These are phyloP conservation scores for Populus hybrid DNA, from an alignment of 441 rosid genomes.

Conservation along the genomic window DNA sequence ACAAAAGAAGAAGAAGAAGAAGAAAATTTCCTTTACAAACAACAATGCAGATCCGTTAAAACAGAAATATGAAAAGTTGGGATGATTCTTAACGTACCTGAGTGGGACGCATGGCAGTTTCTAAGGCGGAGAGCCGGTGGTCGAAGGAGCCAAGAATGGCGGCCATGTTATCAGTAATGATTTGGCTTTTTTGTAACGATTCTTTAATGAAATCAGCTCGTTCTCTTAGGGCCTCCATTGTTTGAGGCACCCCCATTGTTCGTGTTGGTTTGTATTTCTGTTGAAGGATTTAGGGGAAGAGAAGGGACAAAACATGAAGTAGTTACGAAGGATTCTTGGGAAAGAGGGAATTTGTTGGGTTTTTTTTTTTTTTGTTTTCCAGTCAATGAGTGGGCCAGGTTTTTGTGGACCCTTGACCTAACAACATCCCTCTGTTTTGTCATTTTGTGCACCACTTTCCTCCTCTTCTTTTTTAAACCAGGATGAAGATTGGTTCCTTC, in stretches of 20 bases:
- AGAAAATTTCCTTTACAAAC: background rate
- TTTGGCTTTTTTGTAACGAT: conserved; percentile 83
- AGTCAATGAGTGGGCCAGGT: conserved; percentile 17
- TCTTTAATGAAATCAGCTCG: conserved; percentile 66
- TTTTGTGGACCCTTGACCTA: background rate
- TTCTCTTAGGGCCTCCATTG: conserved; percentile 64
- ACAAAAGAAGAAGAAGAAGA: background rate
- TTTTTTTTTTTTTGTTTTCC: no score
- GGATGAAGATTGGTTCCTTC: background rate
- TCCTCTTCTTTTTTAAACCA: background rate
- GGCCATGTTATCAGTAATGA: conserved; percentile 86
- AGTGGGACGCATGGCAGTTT: conserved; percentile 98
- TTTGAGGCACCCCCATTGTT: conserved; percentile 60
- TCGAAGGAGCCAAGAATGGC: conserved; percentile 93
- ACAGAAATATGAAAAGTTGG: background rate
- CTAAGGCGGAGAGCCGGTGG: conserved; percentile 93
- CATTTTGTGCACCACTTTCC: background rate
- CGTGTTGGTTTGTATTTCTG: background rate
- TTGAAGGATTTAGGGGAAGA: background rate
- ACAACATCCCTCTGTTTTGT: background rate
- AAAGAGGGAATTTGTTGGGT: background rate
- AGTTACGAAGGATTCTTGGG: conserved; percentile 30
- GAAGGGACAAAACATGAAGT: conserved; percentile 33
- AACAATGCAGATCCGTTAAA: background rate
- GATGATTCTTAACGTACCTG: conserved; percentile 42